Percentiles rank a stretch among this genome's conserved stretches.
These are phyloP conservation scores for Ulota crispa DNA, from an alignment of 225 moss, liverwort and hornwort genomes.

Conservation along the genomic window DNA sequence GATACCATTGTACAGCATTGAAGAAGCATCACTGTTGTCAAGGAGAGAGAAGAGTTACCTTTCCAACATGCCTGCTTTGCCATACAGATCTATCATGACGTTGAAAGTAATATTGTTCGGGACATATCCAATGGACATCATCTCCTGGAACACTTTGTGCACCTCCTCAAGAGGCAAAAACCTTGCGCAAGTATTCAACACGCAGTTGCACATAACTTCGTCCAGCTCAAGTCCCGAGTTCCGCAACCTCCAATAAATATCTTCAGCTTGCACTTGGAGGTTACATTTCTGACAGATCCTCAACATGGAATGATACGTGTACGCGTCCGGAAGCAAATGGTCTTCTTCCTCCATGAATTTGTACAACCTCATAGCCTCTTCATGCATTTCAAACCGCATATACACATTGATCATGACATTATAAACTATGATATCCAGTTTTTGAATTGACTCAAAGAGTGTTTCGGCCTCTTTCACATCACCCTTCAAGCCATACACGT, in stretches of 20 bases:
- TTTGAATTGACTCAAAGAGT: slow-evolving; percentile 52
- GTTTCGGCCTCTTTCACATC: slow-evolving; percentile 71
- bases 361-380: slow-evolving; percentile 63
- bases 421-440: slow-evolving; percentile 69
- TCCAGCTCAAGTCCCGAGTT: slow-evolving; percentile 67
- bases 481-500: slow-evolving; percentile 72
- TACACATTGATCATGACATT: slow-evolving; percentile 94
- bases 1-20: not conserved
- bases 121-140: slow-evolving; percentile 67
- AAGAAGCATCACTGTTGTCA: not conserved
- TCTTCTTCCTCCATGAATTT: slow-evolving; percentile 60
- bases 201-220: slow-evolving; percentile 85
- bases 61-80: slow-evolving; percentile 84
- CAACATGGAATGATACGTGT: slow-evolving; percentile 87
- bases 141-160: slow-evolving; percentile 73
- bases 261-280: slow-evolving; percentile 62
- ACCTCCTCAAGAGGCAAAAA: slow-evolving; percentile 86
- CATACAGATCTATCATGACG: slow-evolving; percentile 91
- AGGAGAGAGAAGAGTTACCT: slow-evolving; percentile 32
- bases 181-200: slow-evolving; percentile 89
- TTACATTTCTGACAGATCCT: slow-evolving; percentile 75
- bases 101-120: slow-evolving; percentile 84
- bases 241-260: slow-evolving; percentile 78
- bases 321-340: slow-evolving; percentile 66
- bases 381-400: slow-evolving; percentile 70